phyloP scores from a whole-genome alignment of 2,329 filamentous ascomycete species.

The Ilyonectria destructans region DNA sequence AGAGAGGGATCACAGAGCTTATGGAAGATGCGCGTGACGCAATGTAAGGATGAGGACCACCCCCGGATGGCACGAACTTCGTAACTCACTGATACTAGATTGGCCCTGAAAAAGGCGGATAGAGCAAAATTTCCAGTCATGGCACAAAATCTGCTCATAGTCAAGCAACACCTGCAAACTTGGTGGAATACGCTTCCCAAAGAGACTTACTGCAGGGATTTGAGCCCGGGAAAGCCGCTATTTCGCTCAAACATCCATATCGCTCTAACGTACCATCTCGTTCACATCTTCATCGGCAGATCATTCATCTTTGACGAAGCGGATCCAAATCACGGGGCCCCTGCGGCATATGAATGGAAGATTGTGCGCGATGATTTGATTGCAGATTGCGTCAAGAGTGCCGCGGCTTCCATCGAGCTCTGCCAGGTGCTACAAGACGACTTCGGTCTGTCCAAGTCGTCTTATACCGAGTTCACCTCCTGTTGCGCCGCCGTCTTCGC shows the following conservation, averaged over 20 bases:
- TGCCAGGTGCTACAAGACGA: constrained; percentile 35
- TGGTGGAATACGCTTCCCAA: constrained; percentile 39
- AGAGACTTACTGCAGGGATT: constrained; percentile 39
- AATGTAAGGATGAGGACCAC: constrained; percentile 25
- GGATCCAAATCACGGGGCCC: not conserved
- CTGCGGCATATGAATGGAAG: constrained; percentile 18
- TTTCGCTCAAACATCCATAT: constrained; percentile 45
- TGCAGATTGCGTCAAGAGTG: constrained; percentile 34
- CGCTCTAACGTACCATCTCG: constrained; percentile 39
- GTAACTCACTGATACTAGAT: constrained; percentile 8
- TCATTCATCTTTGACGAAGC: constrained; percentile 37
- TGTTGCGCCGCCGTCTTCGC: constrained; percentile 41
- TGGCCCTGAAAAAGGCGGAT: constrained; percentile 32
- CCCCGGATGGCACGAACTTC: no score
- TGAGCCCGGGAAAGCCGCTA: constrained; percentile 39
- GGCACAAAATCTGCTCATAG: constrained; percentile 25
- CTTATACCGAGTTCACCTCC: constrained; percentile 42
- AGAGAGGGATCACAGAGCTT: constrained; percentile 38
- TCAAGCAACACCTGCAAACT: constrained; percentile 28
- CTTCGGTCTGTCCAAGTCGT: constrained; percentile 39
- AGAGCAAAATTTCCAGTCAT: not conserved
- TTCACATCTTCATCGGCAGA: constrained; percentile 41
- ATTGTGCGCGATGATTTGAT: constrained; percentile 28
- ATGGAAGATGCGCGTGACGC: constrained; percentile 44
- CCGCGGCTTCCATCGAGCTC: constrained; percentile 34